Percentiles rank a stretch among this genome's conserved stretches.
Evolutionary conservation across 1,284 basidiomycete species (phyloP).

Genomic region (Retiboletus flavoniger): DNA sequence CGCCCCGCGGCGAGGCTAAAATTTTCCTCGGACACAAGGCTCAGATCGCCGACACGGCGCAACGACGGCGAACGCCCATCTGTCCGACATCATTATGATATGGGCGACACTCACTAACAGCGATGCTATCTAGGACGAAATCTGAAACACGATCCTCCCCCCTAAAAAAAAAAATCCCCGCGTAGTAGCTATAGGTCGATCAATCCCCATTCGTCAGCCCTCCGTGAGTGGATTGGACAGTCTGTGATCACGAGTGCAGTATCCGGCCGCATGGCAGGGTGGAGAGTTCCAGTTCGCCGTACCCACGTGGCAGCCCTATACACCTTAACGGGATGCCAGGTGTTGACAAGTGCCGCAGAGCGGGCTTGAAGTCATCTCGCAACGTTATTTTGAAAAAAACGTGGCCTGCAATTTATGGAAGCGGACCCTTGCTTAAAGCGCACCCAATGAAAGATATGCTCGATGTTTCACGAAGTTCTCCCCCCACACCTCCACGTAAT

Average conservation of each 20-base stretch:
- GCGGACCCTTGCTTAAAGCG: neutral
- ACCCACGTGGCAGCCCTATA: neutral
- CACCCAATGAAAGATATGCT: neutral
- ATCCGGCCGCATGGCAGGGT: neutral
- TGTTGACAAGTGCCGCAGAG: neutral
- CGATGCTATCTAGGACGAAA: neutral
- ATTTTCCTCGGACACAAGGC: neutral
- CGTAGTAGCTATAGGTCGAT: neutral
- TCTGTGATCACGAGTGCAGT: no score
- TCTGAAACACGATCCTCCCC: neutral
- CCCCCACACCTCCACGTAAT: neutral
- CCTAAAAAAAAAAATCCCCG: no score
- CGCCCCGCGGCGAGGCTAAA: neutral
- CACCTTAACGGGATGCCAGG: neutral
- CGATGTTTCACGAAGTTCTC: neutral
- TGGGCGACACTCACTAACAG: neutral
- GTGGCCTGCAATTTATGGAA: constrained; percentile 3
- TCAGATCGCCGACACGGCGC: neutral
- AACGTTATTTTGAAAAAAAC: constrained; percentile 2
- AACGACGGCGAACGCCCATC: neutral
- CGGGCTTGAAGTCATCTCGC: neutral
- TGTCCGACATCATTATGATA: no score
- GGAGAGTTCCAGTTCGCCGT: neutral
- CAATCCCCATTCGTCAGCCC: constrained; percentile 5
- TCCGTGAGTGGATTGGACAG: neutral